Evolutionary conservation across 805 yeast genomes (phyloP).

Genomic region (Lachancea waltii): DNA sequence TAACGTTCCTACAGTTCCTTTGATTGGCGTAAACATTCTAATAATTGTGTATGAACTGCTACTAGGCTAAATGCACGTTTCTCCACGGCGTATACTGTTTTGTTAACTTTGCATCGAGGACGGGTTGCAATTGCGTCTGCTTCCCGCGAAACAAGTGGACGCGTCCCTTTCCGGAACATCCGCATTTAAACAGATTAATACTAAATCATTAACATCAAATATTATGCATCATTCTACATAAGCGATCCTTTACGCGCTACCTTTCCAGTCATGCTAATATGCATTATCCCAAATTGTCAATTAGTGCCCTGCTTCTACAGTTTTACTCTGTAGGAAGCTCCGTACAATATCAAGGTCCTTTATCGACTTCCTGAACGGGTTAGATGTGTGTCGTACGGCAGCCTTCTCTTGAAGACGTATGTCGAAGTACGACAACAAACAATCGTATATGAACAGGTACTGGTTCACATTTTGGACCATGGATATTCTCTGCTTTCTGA

Average conservation of each 20-base stretch:
- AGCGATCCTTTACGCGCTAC: not conserved
- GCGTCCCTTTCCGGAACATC: too few species aligned
- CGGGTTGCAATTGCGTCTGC: too few species aligned
- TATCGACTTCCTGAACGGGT: conserved; percentile 1
- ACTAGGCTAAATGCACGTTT: conserved; percentile 41
- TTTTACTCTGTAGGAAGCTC: conserved; percentile 11
- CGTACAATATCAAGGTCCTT: conserved; percentile 12
- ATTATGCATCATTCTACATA: not conserved
- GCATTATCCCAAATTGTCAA: not conserved
- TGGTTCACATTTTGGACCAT: conserved; percentile 83
- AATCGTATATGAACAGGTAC: conserved; percentile 66
- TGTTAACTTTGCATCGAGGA: too few species aligned
- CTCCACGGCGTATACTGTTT: too few species aligned
- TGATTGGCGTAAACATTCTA: conserved; percentile 58
- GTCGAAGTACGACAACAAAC: conserved; percentile 31
- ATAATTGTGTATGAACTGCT: conserved; percentile 66
- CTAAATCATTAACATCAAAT: conserved; percentile 6
- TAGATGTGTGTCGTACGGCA: not conserved
- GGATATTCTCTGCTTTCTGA: conserved; percentile 68
- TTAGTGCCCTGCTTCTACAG: conserved; percentile 4
- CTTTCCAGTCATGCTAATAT: not conserved
- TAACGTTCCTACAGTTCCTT: conserved; percentile 41
- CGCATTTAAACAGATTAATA: conserved; percentile 1
- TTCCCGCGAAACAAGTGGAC: too few species aligned
- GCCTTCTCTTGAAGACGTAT: conserved; percentile 11